Evolutionary conservation across 345 rosid genomes (phyloP).

Genomic region (Populus euphratica): DNA sequence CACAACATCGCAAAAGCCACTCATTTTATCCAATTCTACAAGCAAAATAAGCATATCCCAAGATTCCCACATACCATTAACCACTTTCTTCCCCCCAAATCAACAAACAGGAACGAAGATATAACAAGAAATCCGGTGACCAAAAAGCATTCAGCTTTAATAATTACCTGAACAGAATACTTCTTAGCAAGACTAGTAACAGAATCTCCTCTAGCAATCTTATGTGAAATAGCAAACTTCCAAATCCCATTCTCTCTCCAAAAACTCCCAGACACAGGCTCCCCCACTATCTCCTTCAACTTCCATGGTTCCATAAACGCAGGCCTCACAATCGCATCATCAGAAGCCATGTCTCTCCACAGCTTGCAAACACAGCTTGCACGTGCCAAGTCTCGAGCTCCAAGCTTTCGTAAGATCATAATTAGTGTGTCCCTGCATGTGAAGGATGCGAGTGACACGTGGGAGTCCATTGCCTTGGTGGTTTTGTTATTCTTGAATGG

Average conservation of each 20-base stretch:
- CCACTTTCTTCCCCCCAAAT: neutral
- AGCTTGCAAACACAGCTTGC: slow-evolving; percentile 33
- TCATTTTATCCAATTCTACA: no score
- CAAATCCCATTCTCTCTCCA: slow-evolving; percentile 82
- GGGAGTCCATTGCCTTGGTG: slow-evolving; percentile 32
- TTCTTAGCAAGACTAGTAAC: slow-evolving; percentile 79
- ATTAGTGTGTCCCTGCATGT: slow-evolving; percentile 13
- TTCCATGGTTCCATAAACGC: slow-evolving; percentile 65
- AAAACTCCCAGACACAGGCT: slow-evolving; percentile 49
- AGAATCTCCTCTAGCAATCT: slow-evolving; percentile 56
- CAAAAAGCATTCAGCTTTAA: neutral
- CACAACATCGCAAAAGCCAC: no score
- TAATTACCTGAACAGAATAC: slow-evolving; percentile 77
- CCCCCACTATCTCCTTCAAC: slow-evolving; percentile 58
- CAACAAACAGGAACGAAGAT: neutral
- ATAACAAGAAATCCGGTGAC: neutral
- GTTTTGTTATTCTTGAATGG: no score
- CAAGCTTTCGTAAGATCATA: slow-evolving; percentile 28
- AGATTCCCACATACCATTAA: neutral
- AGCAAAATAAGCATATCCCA: neutral
- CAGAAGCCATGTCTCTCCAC: slow-evolving; percentile 20
- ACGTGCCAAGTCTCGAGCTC: slow-evolving; percentile 64
- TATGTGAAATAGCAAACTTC: slow-evolving; percentile 78
- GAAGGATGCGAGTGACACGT: slow-evolving; percentile 43
- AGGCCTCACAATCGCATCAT: slow-evolving; percentile 38